phyloP scores from a whole-genome alignment of 805 yeast species.

The Wickerhamiella azyma region DNA sequence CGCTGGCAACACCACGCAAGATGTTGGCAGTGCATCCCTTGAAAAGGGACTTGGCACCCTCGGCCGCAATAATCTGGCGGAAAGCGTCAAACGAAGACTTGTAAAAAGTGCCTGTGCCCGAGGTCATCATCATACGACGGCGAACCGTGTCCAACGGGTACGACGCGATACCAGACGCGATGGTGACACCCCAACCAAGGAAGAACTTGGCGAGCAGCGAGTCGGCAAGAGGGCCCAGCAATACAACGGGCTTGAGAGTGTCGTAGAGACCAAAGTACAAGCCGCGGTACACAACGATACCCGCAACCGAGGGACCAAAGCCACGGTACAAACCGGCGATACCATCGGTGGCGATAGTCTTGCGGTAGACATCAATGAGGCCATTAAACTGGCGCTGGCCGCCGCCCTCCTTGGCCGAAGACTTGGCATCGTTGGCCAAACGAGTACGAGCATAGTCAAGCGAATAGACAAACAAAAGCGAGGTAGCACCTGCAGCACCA shows the following conservation, averaged over 20 bases:
- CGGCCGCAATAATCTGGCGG: slow-evolving; percentile 77
- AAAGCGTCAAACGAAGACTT: slow-evolving; percentile 84
- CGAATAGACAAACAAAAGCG: slow-evolving; percentile 79
- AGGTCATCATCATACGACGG: slow-evolving; percentile 99
- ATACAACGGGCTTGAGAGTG: slow-evolving; percentile 80
- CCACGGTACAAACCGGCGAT: slow-evolving; percentile 95
- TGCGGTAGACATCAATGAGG: slow-evolving; percentile 84
- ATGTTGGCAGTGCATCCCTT: slow-evolving; percentile 98
- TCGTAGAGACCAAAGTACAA: slow-evolving; percentile 92
- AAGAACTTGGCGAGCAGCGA: slow-evolving; percentile 83
- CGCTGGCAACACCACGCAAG: slow-evolving; percentile 98
- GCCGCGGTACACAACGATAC: slow-evolving; percentile 96
- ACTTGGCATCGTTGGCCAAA: slow-evolving; percentile 90
- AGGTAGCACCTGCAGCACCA: slow-evolving; percentile 92
- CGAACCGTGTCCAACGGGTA: slow-evolving; percentile 95
- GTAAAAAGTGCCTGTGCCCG: slow-evolving; percentile 88
- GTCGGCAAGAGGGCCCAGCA: slow-evolving; percentile 81
- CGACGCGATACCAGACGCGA: slow-evolving; percentile 92
- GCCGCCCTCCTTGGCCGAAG: slow-evolving; percentile 41
- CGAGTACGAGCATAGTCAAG: slow-evolving; percentile 94
- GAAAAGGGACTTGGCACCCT: slow-evolving; percentile 80
- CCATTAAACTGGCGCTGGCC: slow-evolving; percentile 93
- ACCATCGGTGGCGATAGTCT: slow-evolving; percentile 88
- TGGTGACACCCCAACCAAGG: slow-evolving; percentile 91
- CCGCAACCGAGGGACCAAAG: slow-evolving; percentile 91